Conservation (phyloP, 176 grass and related monocot species). For the Dendrocalamus sinicus region DNA sequence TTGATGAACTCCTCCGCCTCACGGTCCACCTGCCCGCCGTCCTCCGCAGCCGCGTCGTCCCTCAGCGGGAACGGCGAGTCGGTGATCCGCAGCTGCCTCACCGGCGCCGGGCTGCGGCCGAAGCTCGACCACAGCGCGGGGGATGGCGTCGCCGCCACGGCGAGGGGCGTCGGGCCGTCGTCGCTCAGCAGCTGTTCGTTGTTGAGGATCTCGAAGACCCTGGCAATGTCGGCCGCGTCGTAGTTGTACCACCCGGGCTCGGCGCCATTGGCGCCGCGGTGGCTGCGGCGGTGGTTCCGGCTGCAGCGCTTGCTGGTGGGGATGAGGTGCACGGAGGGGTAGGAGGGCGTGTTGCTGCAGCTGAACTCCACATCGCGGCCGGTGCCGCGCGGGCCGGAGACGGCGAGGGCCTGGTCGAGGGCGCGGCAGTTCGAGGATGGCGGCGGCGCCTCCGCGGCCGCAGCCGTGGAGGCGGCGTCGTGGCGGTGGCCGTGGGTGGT, state of each 20-base stretch:
- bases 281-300: conserved; percentile 24
- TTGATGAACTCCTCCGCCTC: conserved; percentile 81
- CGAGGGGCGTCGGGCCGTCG: conserved; percentile 4
- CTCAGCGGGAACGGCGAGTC: conserved; percentile 74
- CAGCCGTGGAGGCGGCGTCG: not conserved
- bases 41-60: conserved; percentile 49
- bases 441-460: not conserved
- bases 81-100: conserved; percentile 77
- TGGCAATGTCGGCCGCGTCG: conserved; percentile 73
- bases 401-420: conserved; percentile 49
- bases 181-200: conserved; percentile 40
- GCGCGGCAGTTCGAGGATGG: conserved; percentile 32
- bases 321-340: conserved; percentile 54
- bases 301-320: conserved; percentile 41
- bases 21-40: conserved; percentile 37
- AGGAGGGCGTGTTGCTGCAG: conserved; percentile 87
- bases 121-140: conserved; percentile 57
- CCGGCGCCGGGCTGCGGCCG: conserved; percentile 63
- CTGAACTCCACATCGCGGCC: conserved; percentile 87
- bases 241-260: conserved; percentile 69
- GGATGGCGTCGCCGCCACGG: conserved; percentile 44
- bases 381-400: conserved; percentile 37
- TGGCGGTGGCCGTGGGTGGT: conserved; percentile 47
- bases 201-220: conserved; percentile 71
- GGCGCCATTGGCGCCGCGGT: conserved; percentile 37